Base-by-base conservation (phyloP, 179 eudicot species). In the Carnegiea gigantea region DNA sequence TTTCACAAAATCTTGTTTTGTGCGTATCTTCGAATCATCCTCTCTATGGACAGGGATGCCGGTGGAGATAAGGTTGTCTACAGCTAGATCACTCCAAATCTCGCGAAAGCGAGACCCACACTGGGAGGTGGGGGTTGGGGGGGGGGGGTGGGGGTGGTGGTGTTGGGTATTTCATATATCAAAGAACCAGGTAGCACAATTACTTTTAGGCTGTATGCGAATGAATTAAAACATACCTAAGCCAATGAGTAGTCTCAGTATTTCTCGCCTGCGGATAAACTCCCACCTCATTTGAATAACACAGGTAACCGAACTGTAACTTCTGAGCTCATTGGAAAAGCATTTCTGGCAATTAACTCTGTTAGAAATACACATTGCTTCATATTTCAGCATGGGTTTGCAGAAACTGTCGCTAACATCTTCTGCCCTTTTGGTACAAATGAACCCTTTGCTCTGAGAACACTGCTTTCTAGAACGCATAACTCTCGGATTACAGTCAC, bases 261-360 rank as follows among this genome's bases (percentile, higher is more conserved):
- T 84, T 78, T 88, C 90, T 79, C 86, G 87, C 85, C 97, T 87
- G 81, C 97, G 90, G 57, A 81, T 86, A 75, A 91, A 86, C 89
- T 96, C 98, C 98, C 96, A 93, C 82, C 88, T 92, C 90, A 93
- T 77, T 80, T 70, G 85, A 68, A 90, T 84, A 73, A 88, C 79
- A 79, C 80, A 79, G 54, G 51, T 83, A 36, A 94, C 13, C 18
- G 89, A 86, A 68, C 89, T 87, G 76, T 86, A 80, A 64, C 54
- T 62, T 51, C 82, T 72, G 73, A 86, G 81, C 78, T 88, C 90
- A 67, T 46, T 75, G 51, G 80, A 87, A 78, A 88, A 87, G 83
- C 96, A 94, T 76, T 94, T 86, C 90, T 86, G 90, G 82, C 99
- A 93, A 77, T 73, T 88, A 68, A 88, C 82, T 82, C 85, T 85